Base-by-base conservation (phyloP, 495 filamentous ascomycete species). In the Aspergillus carlsbadensis region DNA sequence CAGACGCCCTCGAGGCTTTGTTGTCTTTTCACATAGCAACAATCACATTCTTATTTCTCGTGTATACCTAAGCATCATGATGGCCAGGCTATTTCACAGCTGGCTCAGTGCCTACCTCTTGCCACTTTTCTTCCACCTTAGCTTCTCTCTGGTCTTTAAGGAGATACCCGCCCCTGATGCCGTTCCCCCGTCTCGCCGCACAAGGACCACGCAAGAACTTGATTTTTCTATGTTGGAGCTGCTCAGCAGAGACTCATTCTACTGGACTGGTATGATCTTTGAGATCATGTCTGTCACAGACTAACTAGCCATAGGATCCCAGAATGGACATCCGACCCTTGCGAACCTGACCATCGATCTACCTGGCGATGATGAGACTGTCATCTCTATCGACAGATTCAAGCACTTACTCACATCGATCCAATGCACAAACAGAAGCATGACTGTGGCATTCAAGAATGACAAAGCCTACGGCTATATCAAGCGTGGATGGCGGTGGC, bases 331-430 rank as follows among this genome's bases (percentile, higher is more conserved):
- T 18, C 35, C 58, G 13, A 49, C 66, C 10, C 53, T 76, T 17
- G 73, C 63, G 8, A 74, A 70, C 33, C 57, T 76, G 31, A 74
- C 70, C 4, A 54, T 73, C 31, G 61, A 62, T 37, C 65, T 50
- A 5, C 26, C 62, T 34, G 66, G 64, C 8, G 71, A 60, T 14
- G 56, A 72, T 8, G 45, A 64, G 43, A 66, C 69, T 45, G 69
- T 77, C 52, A 18, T 77, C 13, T 63, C 63, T 8, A 64, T 75
- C 59, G 73, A 75, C 50, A 65, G 59, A 18, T 69, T 77, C 42
- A 50, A 62, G 4, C 60, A 63, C 29, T 49, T 73, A 57, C 46
- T 70, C 15, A 62, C 48, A 15, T 65, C 67, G 3, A 57, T 72
- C 14, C 18, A 68, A 8, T 76, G 73, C 59, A 68, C 58, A 18